Percentiles rank a stretch among this genome's conserved stretches.
phyloP scores from a whole-genome alignment of 176 grass and related monocot species.

The Urochloa ruziziensis region DNA sequence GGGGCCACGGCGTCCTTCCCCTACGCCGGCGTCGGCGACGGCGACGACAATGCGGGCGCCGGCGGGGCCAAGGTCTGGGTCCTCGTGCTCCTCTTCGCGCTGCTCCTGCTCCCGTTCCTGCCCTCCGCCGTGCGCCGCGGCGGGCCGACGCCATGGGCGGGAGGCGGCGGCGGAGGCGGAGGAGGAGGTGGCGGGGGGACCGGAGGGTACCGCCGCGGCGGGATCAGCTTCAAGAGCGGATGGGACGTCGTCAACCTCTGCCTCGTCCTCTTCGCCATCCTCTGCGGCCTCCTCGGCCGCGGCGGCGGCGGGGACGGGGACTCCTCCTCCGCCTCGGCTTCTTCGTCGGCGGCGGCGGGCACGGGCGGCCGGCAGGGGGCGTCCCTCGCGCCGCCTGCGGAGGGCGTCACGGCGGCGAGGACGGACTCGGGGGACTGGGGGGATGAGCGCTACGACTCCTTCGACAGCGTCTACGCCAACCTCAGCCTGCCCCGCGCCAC shows the following conservation, averaged over 20 bases:
- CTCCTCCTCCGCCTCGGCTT: conserved; percentile 55
- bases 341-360: conserved; percentile 53
- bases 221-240: conserved; percentile 59
- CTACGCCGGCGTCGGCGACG: not conserved
- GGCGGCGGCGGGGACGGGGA: conserved; percentile 33
- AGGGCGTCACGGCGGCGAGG: not conserved
- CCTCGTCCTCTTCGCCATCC: conserved; percentile 82
- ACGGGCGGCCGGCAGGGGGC: not conserved
- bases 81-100: conserved; percentile 58
- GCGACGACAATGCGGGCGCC: conserved; percentile 30
- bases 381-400: too few species aligned
- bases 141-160: not conserved
- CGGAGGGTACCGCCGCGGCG: conserved; percentile 11
- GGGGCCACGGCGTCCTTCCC: not conserved
- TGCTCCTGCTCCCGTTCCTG: conserved; percentile 67
- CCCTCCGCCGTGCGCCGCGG: conserved; percentile 52
- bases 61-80: conserved; percentile 65
- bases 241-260: conserved; percentile 85
- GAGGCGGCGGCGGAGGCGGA: not conserved
- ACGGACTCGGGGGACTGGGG: conserved; percentile 3
- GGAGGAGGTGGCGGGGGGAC: not conserved
- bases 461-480: conserved; percentile 26
- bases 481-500: not conserved
- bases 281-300: conserved; percentile 75
- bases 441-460: conserved; percentile 1